Evolutionary conservation across 1,284 basidiomycete species (phyloP).

Genomic region (Leccinum variabile): DNA sequence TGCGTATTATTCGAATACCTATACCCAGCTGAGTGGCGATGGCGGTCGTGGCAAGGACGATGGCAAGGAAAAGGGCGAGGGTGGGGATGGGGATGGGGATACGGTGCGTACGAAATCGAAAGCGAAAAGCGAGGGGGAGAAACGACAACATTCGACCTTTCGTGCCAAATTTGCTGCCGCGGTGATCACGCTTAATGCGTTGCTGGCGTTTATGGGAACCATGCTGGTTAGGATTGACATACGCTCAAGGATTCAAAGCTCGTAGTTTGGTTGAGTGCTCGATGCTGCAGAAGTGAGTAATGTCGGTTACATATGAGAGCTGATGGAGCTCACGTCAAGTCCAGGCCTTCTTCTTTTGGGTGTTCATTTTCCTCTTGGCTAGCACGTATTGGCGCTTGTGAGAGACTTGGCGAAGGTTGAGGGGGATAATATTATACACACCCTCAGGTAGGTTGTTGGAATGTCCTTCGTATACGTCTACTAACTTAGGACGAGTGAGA

Average conservation of each 20-base stretch:
- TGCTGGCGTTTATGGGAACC: constrained; percentile 73
- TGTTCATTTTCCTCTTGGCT: constrained; percentile 93
- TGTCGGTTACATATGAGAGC: neutral
- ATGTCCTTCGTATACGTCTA: too few species aligned
- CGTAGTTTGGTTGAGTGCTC: constrained; percentile 93
- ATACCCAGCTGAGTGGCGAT: too few species aligned
- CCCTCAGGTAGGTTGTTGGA: too few species aligned
- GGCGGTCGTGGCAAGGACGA: too few species aligned
- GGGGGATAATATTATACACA: too few species aligned
- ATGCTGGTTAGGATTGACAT: constrained; percentile 66
- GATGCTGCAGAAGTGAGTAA: constrained; percentile 81
- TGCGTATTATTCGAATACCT: too few species aligned
- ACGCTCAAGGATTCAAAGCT: constrained; percentile 86
- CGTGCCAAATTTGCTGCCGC: constrained; percentile 92
- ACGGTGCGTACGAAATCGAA: too few species aligned
- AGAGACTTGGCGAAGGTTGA: constrained; percentile 73
- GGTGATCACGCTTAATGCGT: constrained; percentile 65
- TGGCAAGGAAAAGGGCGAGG: too few species aligned
- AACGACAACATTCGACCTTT: constrained; percentile 82
- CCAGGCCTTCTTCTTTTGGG: constrained; percentile 86
- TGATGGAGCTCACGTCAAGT: constrained; percentile 10
- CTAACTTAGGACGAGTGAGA: constrained; percentile 19
- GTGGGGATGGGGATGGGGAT: too few species aligned
- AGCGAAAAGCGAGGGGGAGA: too few species aligned
- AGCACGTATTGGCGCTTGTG: constrained; percentile 89